Evolutionary conservation across 768 basidiomycete genomes (phyloP).

Genomic region (Mycena sanguinolenta): DNA sequence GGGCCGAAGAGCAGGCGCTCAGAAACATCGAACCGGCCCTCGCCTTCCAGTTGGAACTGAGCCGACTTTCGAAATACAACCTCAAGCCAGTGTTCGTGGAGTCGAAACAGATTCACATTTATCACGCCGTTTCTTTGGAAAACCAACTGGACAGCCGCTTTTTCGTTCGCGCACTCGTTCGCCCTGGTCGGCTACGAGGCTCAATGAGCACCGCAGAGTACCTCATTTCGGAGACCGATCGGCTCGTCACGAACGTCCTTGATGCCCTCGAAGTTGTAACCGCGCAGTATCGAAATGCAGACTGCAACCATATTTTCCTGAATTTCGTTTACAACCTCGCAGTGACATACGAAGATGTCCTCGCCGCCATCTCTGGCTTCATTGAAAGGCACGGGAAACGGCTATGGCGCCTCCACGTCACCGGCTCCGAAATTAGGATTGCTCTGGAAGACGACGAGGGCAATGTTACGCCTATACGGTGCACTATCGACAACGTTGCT

Average conservation of each 20-base stretch:
- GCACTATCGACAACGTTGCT: slow-evolving; percentile 98
- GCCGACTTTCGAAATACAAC: slow-evolving; percentile 96
- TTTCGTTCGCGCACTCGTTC: slow-evolving; percentile 96
- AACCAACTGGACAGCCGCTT: slow-evolving; percentile 98
- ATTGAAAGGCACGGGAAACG: slow-evolving; percentile 99
- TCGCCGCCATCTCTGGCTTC: slow-evolving; percentile 98
- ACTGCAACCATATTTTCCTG: slow-evolving; percentile 99
- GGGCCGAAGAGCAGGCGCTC: slow-evolving; percentile 96
- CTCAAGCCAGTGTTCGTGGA: slow-evolving; percentile 96
- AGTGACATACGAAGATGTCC: slow-evolving; percentile 96
- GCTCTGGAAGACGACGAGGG: slow-evolving; percentile 95
- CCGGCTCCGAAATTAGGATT: slow-evolving; percentile 97
- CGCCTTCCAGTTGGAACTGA: slow-evolving; percentile 97
- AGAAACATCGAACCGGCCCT: slow-evolving; percentile 98
- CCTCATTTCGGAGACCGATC: slow-evolving; percentile 98
- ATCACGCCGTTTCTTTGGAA: slow-evolving; percentile 94
- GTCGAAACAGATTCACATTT: slow-evolving; percentile 97
- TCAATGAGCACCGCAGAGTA: slow-evolving; percentile 97
- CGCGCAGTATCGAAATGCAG: slow-evolving; percentile 90
- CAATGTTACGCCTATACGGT: slow-evolving; percentile 95
- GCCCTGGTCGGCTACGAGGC: slow-evolving; percentile 93
- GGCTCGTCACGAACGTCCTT: slow-evolving; percentile 92
- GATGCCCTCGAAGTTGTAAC: slow-evolving; percentile 96
- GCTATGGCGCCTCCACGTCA: slow-evolving; percentile 97
- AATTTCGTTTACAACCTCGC: slow-evolving; percentile 98